phyloP scores from a whole-genome alignment of 768 basidiomycete species.

The Pleurotus tuber-regium region DNA sequence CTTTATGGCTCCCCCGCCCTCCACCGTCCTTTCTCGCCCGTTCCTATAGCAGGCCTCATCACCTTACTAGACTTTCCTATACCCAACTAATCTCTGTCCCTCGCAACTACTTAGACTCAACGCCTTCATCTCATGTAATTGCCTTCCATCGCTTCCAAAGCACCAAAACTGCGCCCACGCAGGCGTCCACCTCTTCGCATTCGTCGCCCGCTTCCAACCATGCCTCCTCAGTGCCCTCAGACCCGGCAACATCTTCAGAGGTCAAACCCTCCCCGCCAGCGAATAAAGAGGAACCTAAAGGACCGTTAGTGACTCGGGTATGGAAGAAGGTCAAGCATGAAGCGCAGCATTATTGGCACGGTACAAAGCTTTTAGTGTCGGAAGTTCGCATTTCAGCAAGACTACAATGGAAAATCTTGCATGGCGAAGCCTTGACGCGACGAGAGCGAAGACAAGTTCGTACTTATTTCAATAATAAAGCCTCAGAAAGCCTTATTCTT shows the following conservation, averaged over 20 bases:
- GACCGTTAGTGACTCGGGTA: constrained; percentile 53
- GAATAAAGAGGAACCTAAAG: constrained; percentile 35
- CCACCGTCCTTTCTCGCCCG: constrained; percentile 42
- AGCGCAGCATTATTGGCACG: constrained; percentile 95
- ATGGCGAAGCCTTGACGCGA: constrained; percentile 87
- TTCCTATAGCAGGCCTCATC: constrained; percentile 30
- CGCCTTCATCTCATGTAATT: constrained; percentile 17
- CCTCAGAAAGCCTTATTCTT: neutral
- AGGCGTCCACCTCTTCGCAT: neutral
- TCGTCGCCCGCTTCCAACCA: constrained; percentile 1
- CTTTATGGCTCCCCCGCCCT: constrained; percentile 71
- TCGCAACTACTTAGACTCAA: constrained; percentile 12
- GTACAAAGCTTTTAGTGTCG: constrained; percentile 88
- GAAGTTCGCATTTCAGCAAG: constrained; percentile 90
- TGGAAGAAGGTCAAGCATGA: constrained; percentile 98
- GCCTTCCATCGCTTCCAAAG: constrained; percentile 30
- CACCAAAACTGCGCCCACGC: constrained; percentile 26
- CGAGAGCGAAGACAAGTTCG: constrained; percentile 89
- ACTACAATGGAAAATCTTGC: constrained; percentile 89
- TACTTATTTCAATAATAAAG: constrained; percentile 2
- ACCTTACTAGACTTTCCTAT: constrained; percentile 12
- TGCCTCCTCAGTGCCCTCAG: constrained; percentile 18
- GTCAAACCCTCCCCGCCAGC: constrained; percentile 39
- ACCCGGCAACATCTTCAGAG: constrained; percentile 32
- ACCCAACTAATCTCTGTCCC: neutral